Conservation (phyloP, 371 early-diverging fungal species). For the Mortierella sp. region DNA sequence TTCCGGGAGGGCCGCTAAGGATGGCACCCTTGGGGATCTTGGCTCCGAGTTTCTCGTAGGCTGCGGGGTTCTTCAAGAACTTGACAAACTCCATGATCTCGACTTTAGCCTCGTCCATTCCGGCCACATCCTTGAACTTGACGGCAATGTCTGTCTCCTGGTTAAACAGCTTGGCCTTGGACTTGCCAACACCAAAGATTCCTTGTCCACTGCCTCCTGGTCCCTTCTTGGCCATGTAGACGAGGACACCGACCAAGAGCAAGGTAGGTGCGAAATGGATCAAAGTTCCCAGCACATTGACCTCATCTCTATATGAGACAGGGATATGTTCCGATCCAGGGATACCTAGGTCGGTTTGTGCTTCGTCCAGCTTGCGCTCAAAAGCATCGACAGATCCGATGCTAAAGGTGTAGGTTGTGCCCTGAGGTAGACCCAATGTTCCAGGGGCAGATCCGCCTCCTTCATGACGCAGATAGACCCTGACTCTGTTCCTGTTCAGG, state of each 20-base stretch:
- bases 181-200: slow-evolving; percentile 97
- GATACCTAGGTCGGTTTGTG: slow-evolving; percentile 92
- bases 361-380: slow-evolving; percentile 89
- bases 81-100: slow-evolving; percentile 99
- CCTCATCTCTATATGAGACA: slow-evolving; percentile 86
- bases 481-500: slow-evolving; percentile 86
- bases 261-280: slow-evolving; percentile 96
- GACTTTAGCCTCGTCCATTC: slow-evolving; percentile 99
- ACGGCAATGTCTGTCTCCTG: slow-evolving; percentile 96
- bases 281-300: slow-evolving; percentile 76
- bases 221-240: slow-evolving; percentile 87
- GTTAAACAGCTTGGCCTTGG: slow-evolving; percentile 96
- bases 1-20: slow-evolving; percentile 99
- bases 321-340: slow-evolving; percentile 92
- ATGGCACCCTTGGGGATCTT: slow-evolving; percentile 99
- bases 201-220: slow-evolving; percentile 81
- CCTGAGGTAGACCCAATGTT: slow-evolving; percentile 54
- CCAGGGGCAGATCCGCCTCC: slow-evolving; percentile 64
- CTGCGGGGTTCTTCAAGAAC: slow-evolving; percentile 97
- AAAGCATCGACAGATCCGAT: slow-evolving; percentile 96
- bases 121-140: slow-evolving; percentile 99
- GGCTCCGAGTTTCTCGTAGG: slow-evolving; percentile 98
- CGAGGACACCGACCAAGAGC: slow-evolving; percentile 89
- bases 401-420: slow-evolving; percentile 77
- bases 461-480: slow-evolving; percentile 83